These are phyloP conservation scores for Mayamaea pseudoterrestris DNA, from an alignment of 108 stramenopile species.

Conservation along the genomic window DNA sequence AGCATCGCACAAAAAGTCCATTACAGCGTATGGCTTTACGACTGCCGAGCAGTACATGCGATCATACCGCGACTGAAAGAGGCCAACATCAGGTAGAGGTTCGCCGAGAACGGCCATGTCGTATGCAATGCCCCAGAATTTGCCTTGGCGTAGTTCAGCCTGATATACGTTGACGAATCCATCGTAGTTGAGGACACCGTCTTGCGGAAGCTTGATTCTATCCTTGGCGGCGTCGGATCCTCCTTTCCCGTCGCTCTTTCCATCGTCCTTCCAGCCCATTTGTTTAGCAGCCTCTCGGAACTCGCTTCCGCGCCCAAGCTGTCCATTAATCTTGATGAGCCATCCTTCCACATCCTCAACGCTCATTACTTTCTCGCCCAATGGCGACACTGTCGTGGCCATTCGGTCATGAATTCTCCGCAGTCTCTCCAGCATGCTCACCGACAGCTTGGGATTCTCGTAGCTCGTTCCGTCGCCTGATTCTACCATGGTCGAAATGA, in stretches of 20 bases:
- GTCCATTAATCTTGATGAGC: slow-evolving; percentile 65
- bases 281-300: slow-evolving; percentile 4
- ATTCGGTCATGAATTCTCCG: slow-evolving; percentile 34
- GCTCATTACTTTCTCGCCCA: slow-evolving; percentile 38
- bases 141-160: slow-evolving; percentile 71
- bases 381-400: slow-evolving; percentile 19
- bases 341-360: slow-evolving; percentile 63
- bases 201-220: slow-evolving; percentile 40
- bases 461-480: slow-evolving; percentile 22
- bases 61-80: slow-evolving; percentile 76
- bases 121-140: slow-evolving; percentile 89
- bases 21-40: slow-evolving; percentile 38
- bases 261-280: slow-evolving; percentile 43
- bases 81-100: slow-evolving; percentile 56
- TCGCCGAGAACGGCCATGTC: slow-evolving; percentile 72
- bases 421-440: slow-evolving; percentile 41
- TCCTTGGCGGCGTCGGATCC: slow-evolving; percentile 34
- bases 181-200: slow-evolving; percentile 41
- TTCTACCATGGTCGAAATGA: slow-evolving; percentile 61
- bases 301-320: slow-evolving; percentile 5
- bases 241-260: slow-evolving; percentile 64
- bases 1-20: slow-evolving; percentile 29
- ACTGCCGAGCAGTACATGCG: slow-evolving; percentile 67
- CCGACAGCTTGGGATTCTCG: slow-evolving; percentile 36
- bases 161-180: slow-evolving; percentile 70